Evolutionary conservation across 2,329 filamentous ascomycete species (phyloP).

Genomic region (Drechslerella coelobrocha): DNA sequence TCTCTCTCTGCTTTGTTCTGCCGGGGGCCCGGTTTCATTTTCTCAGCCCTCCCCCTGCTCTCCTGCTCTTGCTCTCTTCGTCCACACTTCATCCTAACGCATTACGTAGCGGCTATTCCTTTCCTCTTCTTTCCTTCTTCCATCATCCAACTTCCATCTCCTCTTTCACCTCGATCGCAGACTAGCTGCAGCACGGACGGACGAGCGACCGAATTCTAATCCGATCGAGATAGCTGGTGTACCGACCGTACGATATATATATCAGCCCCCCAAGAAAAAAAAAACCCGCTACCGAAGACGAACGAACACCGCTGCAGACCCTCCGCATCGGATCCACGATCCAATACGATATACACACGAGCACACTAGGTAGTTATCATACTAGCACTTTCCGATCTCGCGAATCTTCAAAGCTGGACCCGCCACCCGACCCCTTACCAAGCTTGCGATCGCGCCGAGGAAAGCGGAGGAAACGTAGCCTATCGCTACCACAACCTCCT

Average conservation of each 20-base stretch:
- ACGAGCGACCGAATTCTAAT: conserved; percentile 1
- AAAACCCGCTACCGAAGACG: no score
- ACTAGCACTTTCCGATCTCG: neutral
- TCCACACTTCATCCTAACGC: conserved; percentile 1
- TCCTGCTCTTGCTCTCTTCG: neutral
- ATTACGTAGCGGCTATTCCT: neutral
- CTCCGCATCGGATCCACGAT: no score
- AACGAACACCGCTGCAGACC: no score
- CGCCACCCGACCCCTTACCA: conserved; percentile 5
- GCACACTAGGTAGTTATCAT: no score
- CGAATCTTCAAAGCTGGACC: conserved; percentile 8
- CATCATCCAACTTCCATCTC: neutral
- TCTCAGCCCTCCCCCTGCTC: neutral
- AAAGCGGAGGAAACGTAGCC: conserved; percentile 36
- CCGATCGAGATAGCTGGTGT: neutral
- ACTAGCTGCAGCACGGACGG: no score
- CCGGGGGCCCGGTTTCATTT: neutral
- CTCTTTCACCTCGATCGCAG: no score
- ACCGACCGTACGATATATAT: no score
- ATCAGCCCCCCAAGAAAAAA: no score
- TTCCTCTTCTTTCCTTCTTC: neutral
- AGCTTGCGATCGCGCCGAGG: conserved; percentile 44
- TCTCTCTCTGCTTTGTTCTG: neutral
- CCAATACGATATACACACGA: no score
- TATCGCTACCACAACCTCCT: neutral